Base-by-base conservation (phyloP, 306 rosid genomes). In the Begonia peltatifolia region DNA sequence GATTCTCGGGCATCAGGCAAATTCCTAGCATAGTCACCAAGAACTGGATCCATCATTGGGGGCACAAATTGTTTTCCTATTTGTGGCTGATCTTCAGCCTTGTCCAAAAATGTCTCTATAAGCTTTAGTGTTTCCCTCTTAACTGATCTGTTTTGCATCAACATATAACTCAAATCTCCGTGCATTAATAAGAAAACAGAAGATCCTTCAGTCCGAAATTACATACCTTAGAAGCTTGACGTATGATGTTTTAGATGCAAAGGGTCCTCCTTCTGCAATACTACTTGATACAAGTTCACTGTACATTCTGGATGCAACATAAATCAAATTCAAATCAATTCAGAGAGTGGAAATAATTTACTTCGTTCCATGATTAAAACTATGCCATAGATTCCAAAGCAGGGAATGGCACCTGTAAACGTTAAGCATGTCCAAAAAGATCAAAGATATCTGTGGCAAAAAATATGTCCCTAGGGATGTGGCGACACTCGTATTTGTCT, bases 1-100 rank as follows among this genome's bases (percentile, higher is more conserved):
- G 99, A 86, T 66, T 92, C 99, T 67, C 99, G 82, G 18, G 99
- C 99, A 73, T 92, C 99, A 55, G 99, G 96, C 62, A 86, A 80
- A 79, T 92, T 92, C 78, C 99, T 81, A 30, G 96, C 87, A 53
- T 92, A 92, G 71, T 92, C 99, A 59, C 87, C 92, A 11, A 92
- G 87, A 51, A 92, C 94, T 10, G 96, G 96, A 79, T 92, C 99
- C 93, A 92, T 75, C 99, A 92, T 92, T 3, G 99, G 99, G 23
- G 99, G 94, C 68, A 92, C 99, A 79, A 92, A 86, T 52, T 92
- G 99, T 55, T 83, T 92, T 52, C 99, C 99, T 55, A 81, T 92
- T 59, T 83, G 99, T 46, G 93, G 80, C 54, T 92, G 99, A 75
- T 92, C 99, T 71, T 92, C 99, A 1, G 99, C 99, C 76, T 86